phyloP scores from a whole-genome alignment of 768 basidiomycete genomes.

The Chalciporus piperatus region DNA sequence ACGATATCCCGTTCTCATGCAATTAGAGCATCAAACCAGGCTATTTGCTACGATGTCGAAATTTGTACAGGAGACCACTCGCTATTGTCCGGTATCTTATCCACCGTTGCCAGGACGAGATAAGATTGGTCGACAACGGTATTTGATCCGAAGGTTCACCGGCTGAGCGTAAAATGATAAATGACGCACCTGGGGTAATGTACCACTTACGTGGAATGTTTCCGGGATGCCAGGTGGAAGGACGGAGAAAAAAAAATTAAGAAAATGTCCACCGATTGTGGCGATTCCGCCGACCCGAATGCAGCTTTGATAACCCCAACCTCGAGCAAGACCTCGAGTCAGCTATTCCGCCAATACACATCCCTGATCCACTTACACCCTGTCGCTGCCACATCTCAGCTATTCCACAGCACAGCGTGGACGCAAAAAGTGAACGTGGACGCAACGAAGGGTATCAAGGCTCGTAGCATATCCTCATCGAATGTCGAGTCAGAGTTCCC shows the following conservation, averaged over 20 bases:
- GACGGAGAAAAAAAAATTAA: no score
- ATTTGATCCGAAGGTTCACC: slow-evolving; percentile 25
- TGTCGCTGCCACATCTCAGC: slow-evolving; percentile 8
- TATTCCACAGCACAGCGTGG: slow-evolving; percentile 12
- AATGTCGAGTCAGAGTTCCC: background rate
- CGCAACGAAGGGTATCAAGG: slow-evolving; percentile 9
- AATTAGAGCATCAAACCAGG: no score
- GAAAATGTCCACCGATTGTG: background rate
- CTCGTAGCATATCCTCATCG: background rate
- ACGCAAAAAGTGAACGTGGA: background rate
- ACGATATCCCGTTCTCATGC: no score
- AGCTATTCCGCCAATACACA: background rate
- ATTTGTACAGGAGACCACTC: background rate
- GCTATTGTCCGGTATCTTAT: background rate
- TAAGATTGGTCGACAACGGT: slow-evolving; percentile 20
- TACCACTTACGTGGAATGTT: slow-evolving; percentile 1
- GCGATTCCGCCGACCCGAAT: background rate
- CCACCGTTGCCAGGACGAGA: slow-evolving; percentile 16
- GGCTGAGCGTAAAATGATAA: background rate
- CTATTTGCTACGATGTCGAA: background rate
- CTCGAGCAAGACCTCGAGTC: no score
- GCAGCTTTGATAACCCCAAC: no score
- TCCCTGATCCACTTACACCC: slow-evolving; percentile 1
- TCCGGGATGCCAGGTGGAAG: no score
- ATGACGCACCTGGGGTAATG: slow-evolving; percentile 34